Evolutionary conservation across 306 rosid genomes (phyloP).

Genomic region (Vigna hirtella): DNA sequence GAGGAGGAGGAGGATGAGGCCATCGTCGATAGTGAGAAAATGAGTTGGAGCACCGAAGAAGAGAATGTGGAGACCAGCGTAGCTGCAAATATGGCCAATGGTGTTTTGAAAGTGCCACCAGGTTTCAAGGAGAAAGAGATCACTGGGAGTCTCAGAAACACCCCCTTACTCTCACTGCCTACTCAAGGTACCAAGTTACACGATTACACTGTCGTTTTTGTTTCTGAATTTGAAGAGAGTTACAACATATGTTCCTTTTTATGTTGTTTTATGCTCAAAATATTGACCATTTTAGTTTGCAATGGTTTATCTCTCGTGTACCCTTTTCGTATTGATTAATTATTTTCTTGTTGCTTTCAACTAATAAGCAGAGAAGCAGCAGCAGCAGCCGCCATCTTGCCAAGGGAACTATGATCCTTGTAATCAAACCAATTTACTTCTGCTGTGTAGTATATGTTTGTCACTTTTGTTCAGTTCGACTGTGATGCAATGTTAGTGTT

Average conservation of each 20-base stretch:
- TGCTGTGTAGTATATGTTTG: neutral
- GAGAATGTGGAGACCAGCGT: constrained; percentile 36
- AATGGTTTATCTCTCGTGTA: neutral
- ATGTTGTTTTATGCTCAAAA: neutral
- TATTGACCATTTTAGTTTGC: neutral
- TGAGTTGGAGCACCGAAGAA: constrained; percentile 53
- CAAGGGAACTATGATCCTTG: constrained; percentile 48
- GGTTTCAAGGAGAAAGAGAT: constrained; percentile 13
- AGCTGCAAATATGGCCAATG: neutral
- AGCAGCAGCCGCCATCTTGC: constrained; percentile 23
- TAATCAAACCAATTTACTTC: constrained; percentile 28
- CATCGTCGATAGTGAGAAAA: constrained; percentile 46
- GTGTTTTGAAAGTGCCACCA: constrained; percentile 24
- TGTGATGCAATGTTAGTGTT: constrained; percentile 21
- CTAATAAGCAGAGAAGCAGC: constrained; percentile 42
- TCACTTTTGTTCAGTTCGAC: constrained; percentile 14
- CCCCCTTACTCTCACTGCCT: constrained; percentile 2
- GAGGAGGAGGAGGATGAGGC: constrained; percentile 39
- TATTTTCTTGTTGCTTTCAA: constrained; percentile 30
- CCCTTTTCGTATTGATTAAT: constrained; percentile 21
- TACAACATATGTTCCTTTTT: neutral
- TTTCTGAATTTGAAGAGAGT: neutral
- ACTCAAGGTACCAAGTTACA: constrained; percentile 40
- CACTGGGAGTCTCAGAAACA: constrained; percentile 12
- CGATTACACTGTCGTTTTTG: neutral